Evolutionary conservation across 1,284 basidiomycete species (phyloP).

Genomic region (Cronartium ribicola): DNA sequence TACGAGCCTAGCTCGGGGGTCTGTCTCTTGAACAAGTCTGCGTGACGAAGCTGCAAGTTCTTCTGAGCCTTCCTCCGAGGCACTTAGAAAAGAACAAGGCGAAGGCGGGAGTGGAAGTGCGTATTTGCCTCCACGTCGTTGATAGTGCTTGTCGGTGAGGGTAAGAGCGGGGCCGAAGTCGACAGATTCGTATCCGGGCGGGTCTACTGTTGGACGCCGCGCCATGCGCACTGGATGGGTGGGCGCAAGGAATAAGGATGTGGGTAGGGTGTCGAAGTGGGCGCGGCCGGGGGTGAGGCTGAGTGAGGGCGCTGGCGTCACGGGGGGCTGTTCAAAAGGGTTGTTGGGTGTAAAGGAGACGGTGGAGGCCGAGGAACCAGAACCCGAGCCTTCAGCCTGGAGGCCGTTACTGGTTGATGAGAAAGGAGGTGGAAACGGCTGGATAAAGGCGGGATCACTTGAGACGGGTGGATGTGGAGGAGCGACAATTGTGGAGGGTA

Average conservation of each 20-base stretch:
- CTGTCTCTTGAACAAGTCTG: constrained; percentile 13
- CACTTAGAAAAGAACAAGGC: constrained; percentile 12
- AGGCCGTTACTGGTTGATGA: no score
- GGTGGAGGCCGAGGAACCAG: no score
- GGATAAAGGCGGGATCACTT: no score
- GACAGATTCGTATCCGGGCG: constrained; percentile 30
- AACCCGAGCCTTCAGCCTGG: no score
- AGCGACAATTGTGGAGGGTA: no score
- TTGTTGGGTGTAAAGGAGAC: constrained; percentile 2
- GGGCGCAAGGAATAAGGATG: no score
- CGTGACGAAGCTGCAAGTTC: constrained; percentile 7
- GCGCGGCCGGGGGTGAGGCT: not conserved
- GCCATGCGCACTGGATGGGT: not conserved
- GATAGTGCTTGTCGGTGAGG: constrained; percentile 22
- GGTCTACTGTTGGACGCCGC: constrained; percentile 2
- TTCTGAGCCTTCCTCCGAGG: not conserved
- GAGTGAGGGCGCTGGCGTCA: not conserved
- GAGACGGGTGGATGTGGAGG: no score
- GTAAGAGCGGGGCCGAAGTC: constrained; percentile 13
- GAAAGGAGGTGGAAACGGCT: no score
- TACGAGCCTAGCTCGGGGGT: constrained; percentile 19
- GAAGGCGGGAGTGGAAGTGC: constrained; percentile 19
- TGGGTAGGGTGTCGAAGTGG: not conserved
- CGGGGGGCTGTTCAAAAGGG: constrained; percentile 3
- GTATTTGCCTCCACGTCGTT: constrained; percentile 18